Evolutionary conservation across 495 filamentous ascomycete species (phyloP).

Genomic region (Amorphotheca resinae): DNA sequence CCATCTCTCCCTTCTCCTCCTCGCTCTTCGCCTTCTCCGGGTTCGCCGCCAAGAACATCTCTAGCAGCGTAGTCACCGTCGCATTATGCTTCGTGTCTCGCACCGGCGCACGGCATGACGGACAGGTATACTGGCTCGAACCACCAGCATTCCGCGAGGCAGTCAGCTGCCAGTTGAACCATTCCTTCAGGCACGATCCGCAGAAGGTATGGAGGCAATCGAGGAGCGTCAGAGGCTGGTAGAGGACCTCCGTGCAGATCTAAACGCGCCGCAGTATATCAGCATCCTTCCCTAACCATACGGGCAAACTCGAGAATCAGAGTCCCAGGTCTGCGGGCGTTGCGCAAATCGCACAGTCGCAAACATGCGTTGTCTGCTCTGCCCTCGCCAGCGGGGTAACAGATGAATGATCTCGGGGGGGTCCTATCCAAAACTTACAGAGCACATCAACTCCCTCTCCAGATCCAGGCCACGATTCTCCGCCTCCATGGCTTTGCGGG

Average conservation of each 20-base stretch:
- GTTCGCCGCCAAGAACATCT: slow-evolving; percentile 64
- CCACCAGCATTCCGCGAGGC: slow-evolving; percentile 31
- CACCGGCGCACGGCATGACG: slow-evolving; percentile 78
- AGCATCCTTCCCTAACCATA: slow-evolving; percentile 4
- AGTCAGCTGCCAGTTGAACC: slow-evolving; percentile 60
- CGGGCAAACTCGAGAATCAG: too few species aligned
- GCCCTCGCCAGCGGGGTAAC: neutral
- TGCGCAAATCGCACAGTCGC: neutral
- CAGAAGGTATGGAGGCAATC: slow-evolving; percentile 98
- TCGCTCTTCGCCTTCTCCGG: slow-evolving; percentile 53
- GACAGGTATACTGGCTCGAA: slow-evolving; percentile 63
- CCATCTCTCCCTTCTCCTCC: slow-evolving; percentile 60
- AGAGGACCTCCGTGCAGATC: slow-evolving; percentile 96
- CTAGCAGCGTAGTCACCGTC: slow-evolving; percentile 67
- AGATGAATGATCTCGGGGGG: too few species aligned
- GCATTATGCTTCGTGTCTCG: slow-evolving; percentile 75
- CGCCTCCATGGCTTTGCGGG: slow-evolving; percentile 7
- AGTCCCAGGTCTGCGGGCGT: neutral
- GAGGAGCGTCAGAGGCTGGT: slow-evolving; percentile 88
- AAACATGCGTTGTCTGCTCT: neutral
- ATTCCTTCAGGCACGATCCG: slow-evolving; percentile 85
- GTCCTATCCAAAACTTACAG: too few species aligned
- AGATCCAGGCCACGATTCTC: slow-evolving; percentile 41
- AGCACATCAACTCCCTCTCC: slow-evolving; percentile 85
- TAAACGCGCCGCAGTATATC: slow-evolving; percentile 24